These are phyloP conservation scores for Aspergillus indologenus DNA, from an alignment of 495 filamentous ascomycete genomes.

Conservation along the genomic window DNA sequence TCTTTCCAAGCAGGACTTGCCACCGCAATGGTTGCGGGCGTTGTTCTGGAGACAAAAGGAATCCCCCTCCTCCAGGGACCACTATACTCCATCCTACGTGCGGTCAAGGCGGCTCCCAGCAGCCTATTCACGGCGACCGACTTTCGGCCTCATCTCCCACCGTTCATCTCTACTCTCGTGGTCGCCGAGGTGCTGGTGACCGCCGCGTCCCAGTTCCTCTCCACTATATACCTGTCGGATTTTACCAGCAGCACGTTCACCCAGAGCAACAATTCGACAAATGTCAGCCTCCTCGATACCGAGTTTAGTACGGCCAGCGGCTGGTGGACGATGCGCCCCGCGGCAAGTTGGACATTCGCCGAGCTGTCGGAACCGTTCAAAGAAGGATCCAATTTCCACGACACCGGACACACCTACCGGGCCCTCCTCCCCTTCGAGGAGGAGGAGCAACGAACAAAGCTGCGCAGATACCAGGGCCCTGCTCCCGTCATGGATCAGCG, in stretches of 20 bases:
- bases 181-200: not conserved
- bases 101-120: not conserved
- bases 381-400: not conserved
- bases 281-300: not conserved
- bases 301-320: not conserved
- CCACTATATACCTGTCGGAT: not conserved
- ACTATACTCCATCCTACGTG: not conserved
- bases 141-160: not conserved
- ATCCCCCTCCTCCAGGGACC: not conserved
- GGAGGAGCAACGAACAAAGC: not conserved
- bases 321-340: not conserved
- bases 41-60: not conserved
- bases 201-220: constrained; percentile 3
- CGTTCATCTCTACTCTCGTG: not conserved
- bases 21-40: not conserved
- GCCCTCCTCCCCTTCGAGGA: constrained; percentile 3
- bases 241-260: not conserved
- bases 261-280: not conserved
- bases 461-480: not conserved
- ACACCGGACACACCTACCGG: constrained; percentile 4
- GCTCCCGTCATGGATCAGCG: constrained; percentile 1
- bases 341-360: constrained; percentile 5
- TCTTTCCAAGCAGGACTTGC: not conserved
- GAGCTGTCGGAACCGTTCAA: not conserved
- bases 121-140: not conserved